Conservation (phyloP, 495 filamentous ascomycete species). For the Penicillium chermesinum region DNA sequence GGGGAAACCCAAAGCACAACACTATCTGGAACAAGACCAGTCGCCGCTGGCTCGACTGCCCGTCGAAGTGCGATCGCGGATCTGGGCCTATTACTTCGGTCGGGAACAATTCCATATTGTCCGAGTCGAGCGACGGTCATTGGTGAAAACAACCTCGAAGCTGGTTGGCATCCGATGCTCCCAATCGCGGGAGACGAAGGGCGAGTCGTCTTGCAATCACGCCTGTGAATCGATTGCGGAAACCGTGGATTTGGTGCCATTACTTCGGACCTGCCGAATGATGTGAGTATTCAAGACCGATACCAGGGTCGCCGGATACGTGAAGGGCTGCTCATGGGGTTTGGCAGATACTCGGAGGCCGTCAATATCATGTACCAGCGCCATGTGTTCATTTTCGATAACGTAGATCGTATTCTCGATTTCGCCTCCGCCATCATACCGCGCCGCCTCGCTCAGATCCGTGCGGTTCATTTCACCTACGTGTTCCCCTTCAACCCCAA, state of each 20-base stretch:
- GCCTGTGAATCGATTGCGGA: background rate
- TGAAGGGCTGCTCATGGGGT: background rate
- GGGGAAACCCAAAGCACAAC: background rate
- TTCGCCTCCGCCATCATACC: background rate
- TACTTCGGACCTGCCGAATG: conserved; percentile 1
- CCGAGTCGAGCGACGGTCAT: background rate
- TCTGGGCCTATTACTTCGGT: background rate
- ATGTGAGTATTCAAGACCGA: background rate
- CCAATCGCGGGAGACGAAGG: background rate
- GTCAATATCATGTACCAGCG: background rate
- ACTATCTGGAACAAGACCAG: background rate
- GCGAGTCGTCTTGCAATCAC: background rate
- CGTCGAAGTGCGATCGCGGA: background rate
- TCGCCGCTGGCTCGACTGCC: background rate
- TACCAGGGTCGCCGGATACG: background rate
- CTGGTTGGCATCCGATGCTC: background rate
- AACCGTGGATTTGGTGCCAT: background rate
- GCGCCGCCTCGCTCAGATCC: background rate
- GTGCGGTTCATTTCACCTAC: background rate
- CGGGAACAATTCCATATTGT: background rate
- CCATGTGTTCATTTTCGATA: background rate
- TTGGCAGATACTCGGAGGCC: background rate
- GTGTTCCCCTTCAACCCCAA: background rate
- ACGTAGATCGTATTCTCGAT: background rate
- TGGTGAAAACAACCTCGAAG: background rate